Evolutionary conservation across 768 basidiomycete genomes (phyloP).

Genomic region (Naganishia vishniacii): DNA sequence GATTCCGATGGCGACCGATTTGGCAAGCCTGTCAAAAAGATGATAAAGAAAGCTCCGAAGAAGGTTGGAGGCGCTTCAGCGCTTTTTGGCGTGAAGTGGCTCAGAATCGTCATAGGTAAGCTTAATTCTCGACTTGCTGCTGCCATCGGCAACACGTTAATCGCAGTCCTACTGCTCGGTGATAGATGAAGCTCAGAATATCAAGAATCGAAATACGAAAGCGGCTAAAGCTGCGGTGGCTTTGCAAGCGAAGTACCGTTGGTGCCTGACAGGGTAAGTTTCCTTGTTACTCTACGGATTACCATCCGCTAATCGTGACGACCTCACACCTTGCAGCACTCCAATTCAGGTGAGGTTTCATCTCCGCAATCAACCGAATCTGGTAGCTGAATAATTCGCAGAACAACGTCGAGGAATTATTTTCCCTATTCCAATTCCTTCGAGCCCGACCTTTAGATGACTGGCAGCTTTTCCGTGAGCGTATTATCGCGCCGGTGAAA

Average conservation of each 20-base stretch:
- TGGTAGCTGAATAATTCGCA: too few species aligned
- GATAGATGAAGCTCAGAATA: conserved; percentile 85
- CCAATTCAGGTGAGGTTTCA: conserved; percentile 43
- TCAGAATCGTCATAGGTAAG: conserved; percentile 74
- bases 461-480: conserved; percentile 69
- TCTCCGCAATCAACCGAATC: too few species aligned
- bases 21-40: conserved; percentile 52
- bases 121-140: too few species aligned
- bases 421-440: conserved; percentile 81
- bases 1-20: conserved; percentile 55
- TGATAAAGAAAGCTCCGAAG: conserved; percentile 51
- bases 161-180: not conserved
- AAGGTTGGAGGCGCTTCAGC: conserved; percentile 51
- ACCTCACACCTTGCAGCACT: conserved; percentile 32
- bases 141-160: not conserved
- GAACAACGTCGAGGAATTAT: conserved; percentile 85
- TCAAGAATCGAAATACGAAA: conserved; percentile 77
- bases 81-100: conserved; percentile 75
- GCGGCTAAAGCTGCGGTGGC: conserved; percentile 70
- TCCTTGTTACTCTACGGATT: not conserved
- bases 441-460: conserved; percentile 70
- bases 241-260: conserved; percentile 70
- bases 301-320: not conserved
- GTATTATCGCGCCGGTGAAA: conserved; percentile 76
- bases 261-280: conserved; percentile 68